Evolutionary conservation across 257 asterid species (phyloP), one percentile per base, ranked within the genome.

Genomic region (Capsicum baccatum): DNA sequence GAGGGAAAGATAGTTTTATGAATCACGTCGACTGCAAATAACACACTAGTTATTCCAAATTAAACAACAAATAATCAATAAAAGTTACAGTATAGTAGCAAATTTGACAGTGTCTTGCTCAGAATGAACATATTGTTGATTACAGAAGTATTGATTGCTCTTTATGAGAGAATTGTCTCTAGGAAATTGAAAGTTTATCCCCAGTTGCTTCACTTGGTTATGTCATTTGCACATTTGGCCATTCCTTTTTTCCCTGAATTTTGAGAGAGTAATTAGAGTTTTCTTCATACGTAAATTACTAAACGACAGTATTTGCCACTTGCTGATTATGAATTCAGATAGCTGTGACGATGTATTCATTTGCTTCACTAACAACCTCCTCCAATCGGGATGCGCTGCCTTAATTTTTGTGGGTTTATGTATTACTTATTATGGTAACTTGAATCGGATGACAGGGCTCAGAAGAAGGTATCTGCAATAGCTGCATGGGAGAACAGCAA

Each of bases 401-500:
- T 74, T 74, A 0, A 11, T 19, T 74, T 50, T 13, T 13, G 48
- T 1, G 26, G 48, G 79, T 50, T 82, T 48, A 14, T 63, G 79
- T 9, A 14, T 21, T 52, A 17, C 54, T 64, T 48, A 59, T 10
- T 63, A 50, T 63, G 47, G 48, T 71, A 81, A 84, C 83, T 21
- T 84, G 76, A 83, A 79, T 33, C 67, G 76, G 54, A 76, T 52
- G 74, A 68, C 95, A 95, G 99, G 84, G 94, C 98, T 74, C 97
- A 96, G 81, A 96, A 92, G 87, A 94, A 92, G 71, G 21, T 87
- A 14, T 92, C 99, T 60, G 79, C 93, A 54, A 83, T 92, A 70
- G 91, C 74, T 10, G 92, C 98, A 71, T 96, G 99, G 99, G 99
- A 96, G 86, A 96, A 96, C 91, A 90, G 94, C 91, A 92, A 92